Percentiles rank a stretch among this genome's conserved stretches.
Conservation (phyloP, 2,329 filamentous ascomycete genomes). For the Talaromyces verruculosus region DNA sequence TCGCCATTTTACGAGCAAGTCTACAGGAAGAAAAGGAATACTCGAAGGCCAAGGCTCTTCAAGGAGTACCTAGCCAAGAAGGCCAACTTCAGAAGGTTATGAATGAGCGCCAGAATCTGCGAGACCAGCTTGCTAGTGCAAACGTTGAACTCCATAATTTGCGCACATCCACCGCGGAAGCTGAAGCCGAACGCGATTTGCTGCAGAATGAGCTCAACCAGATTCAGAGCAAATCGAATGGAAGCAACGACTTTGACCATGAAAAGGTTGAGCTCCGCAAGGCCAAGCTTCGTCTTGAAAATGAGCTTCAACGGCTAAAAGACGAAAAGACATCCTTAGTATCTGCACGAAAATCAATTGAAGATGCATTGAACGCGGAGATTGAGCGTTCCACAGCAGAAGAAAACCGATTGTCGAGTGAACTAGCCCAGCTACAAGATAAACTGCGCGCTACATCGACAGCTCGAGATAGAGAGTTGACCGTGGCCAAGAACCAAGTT, state of each 20-base stretch:
- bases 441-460: slow-evolving; percentile 48
- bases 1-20: slow-evolving; percentile 68
- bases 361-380: slow-evolving; percentile 65
- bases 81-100: slow-evolving; percentile 57
- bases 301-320: slow-evolving; percentile 63
- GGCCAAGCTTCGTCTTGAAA: slow-evolving; percentile 66
- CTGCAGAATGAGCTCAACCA: slow-evolving; percentile 61
- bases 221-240: slow-evolving; percentile 55
- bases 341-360: slow-evolving; percentile 59
- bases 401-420: slow-evolving; percentile 58
- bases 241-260: slow-evolving; percentile 63
- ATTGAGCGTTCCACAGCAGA: slow-evolving; percentile 66
- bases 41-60: slow-evolving; percentile 57
- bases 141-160: slow-evolving; percentile 62
- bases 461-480: slow-evolving; percentile 50
- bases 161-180: slow-evolving; percentile 57
- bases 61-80: slow-evolving; percentile 60
- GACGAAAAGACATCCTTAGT: slow-evolving; percentile 62
- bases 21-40: slow-evolving; percentile 66
- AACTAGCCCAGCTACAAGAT: slow-evolving; percentile 52
- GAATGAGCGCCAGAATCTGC: slow-evolving; percentile 62
- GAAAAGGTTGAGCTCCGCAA: slow-evolving; percentile 69
- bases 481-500: slow-evolving; percentile 59
- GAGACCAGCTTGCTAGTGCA: slow-evolving; percentile 61
- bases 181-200: slow-evolving; percentile 66